Percentiles rank a stretch among this genome's conserved stretches.
phyloP scores from a whole-genome alignment of 805 yeast genomes.

The Zygoascus ofunaensis region DNA sequence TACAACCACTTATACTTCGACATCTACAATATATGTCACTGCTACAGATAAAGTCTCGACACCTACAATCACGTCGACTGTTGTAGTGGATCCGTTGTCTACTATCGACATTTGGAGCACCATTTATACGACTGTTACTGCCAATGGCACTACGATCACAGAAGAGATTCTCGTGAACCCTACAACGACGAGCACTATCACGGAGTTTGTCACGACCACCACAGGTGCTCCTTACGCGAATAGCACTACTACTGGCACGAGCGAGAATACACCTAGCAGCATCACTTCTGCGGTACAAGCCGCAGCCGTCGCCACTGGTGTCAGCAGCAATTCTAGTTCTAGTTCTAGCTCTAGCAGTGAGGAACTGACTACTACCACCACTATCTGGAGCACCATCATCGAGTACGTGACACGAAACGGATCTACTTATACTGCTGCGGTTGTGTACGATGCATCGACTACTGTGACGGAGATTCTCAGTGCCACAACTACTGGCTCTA shows the following conservation, averaged over 20 bases:
- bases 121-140: constrained; percentile 8
- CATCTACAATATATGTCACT: constrained; percentile 6
- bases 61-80: constrained; percentile 10
- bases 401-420: not conserved
- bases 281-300: not conserved
- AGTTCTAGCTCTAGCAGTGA: not conserved
- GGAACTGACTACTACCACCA: constrained; percentile 5
- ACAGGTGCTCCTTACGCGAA: not conserved
- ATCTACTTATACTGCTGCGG: not conserved
- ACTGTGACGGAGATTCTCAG: not conserved
- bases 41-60: constrained; percentile 5
- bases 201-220: constrained; percentile 2
- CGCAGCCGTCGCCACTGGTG: constrained; percentile 1
- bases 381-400: not conserved
- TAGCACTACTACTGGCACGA: not conserved
- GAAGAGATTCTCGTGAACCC: constrained; percentile 4
- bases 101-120: constrained; percentile 6
- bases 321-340: not conserved
- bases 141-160: constrained; percentile 9
- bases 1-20: constrained; percentile 4
- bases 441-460: constrained; percentile 1
- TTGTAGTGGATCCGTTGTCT: constrained; percentile 9
- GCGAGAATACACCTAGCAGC: not conserved
- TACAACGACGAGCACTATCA: not conserved
- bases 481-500: constrained; percentile 4